Evolutionary conservation across 2,329 filamentous ascomycete genomes (phyloP).

Genomic region (Pseudonectria buxi): DNA sequence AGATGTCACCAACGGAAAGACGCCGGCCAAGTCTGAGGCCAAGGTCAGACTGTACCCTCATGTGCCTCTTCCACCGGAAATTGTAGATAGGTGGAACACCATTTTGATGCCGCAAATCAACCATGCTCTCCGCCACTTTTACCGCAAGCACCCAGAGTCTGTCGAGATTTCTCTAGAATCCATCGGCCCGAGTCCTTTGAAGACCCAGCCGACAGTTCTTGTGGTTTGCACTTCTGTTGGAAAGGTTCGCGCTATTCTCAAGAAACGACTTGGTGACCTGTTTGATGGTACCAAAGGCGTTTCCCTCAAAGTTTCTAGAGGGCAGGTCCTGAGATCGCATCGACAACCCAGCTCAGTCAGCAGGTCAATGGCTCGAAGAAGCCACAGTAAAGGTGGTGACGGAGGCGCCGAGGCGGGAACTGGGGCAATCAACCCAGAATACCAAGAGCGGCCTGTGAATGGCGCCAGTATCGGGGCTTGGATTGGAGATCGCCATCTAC

Average conservation of each 20-base stretch:
- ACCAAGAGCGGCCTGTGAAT: slow-evolving; percentile 71
- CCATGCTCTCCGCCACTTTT: slow-evolving; percentile 61
- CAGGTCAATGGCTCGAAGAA: slow-evolving; percentile 26
- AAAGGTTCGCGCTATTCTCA: slow-evolving; percentile 65
- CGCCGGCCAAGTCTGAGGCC: slow-evolving; percentile 19
- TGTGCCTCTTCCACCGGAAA: slow-evolving; percentile 49
- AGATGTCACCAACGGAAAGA: slow-evolving; percentile 16
- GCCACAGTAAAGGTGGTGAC: slow-evolving; percentile 27
- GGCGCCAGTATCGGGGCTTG: slow-evolving; percentile 93
- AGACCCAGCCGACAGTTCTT: slow-evolving; percentile 64
- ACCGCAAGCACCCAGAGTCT: slow-evolving; percentile 67
- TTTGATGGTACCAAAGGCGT: slow-evolving; percentile 59
- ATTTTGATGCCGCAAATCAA: slow-evolving; percentile 68
- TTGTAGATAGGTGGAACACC: slow-evolving; percentile 65
- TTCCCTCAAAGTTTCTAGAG: slow-evolving; percentile 65
- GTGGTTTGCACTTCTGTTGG: slow-evolving; percentile 70
- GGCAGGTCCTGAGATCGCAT: slow-evolving; percentile 58
- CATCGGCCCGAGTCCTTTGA: slow-evolving; percentile 61
- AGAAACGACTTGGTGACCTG: slow-evolving; percentile 56
- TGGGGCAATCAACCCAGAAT: slow-evolving; percentile 60
- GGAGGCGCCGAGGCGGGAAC: slow-evolving; percentile 34
- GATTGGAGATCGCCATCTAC: slow-evolving; percentile 75
- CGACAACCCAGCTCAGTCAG: slow-evolving; percentile 29
- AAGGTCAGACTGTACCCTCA: slow-evolving; percentile 56
- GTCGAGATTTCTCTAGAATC: slow-evolving; percentile 72